Evolutionary conservation across 495 filamentous ascomycete species (phyloP), one percentile per base, ranked within the genome.

Genomic region (Xylaria castorea): DNA sequence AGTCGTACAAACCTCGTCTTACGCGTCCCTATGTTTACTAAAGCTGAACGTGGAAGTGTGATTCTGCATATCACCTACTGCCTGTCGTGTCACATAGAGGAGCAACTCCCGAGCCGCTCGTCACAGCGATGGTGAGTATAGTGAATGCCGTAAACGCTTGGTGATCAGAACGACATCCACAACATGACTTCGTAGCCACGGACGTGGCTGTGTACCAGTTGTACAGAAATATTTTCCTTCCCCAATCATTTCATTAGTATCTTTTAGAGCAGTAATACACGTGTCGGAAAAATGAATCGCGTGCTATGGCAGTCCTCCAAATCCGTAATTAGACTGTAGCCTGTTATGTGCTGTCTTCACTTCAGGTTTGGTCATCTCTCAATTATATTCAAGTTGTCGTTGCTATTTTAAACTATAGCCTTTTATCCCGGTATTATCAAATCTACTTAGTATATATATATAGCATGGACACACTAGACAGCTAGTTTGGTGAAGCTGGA

Each of bases 31-130:
- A 61, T 58, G 30, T 40, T 25, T n/a, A n/a, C 38, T 32, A 36
- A 6, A 34, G 51, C 36, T 69, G 36, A 32, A 22, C 34, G 20
- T 46, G 65, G 25, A 30, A 38, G 50, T 53, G 69, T 46, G 61
- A 65, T 71, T 42, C 68, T 32, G 44, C 12, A 44, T 70, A 42
- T 34, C 34, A 65, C 27, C 36, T 46, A 55, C 48, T 27, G 48
- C 48, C 25, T 22, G 44, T 8, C 6, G 9, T 16, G 48, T 55
- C 3, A 42, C 34, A 38, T 16, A 30, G n/a, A 40, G n/a, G 34
- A 34, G 6, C 30, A 5, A n/a, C 30, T 60, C 55, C 2, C 3
- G 32, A 30, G 30, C 32, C 5, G 14, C 34, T 40, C 5, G 58
- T 61, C 58, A 22, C 55, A 22, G 34, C 58, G 3, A 61, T 22